Evolutionary conservation across 2,329 filamentous ascomycete species (phyloP).

Genomic region (Colletotrichum lindemuthianum): DNA sequence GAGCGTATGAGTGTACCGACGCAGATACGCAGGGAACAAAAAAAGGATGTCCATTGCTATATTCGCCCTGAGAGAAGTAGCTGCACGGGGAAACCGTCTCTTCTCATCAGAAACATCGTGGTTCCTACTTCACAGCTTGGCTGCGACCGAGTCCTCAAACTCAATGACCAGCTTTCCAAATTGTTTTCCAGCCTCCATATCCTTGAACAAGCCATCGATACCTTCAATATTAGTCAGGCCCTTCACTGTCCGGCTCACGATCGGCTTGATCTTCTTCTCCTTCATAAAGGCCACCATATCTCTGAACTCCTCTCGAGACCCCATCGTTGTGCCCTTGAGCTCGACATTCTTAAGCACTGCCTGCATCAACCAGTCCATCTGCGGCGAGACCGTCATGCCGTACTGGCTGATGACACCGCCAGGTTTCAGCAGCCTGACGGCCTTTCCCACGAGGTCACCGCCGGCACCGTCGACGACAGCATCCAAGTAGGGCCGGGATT

Average conservation of each 20-base stretch:
- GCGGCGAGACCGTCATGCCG: conserved; percentile 88
- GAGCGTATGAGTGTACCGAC: too few species aligned
- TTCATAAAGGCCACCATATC: conserved; percentile 89
- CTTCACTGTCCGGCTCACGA: conserved; percentile 79
- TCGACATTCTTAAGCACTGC: conserved; percentile 91
- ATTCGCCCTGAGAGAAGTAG: too few species aligned
- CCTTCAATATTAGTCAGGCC: conserved; percentile 80
- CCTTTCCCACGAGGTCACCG: conserved; percentile 80
- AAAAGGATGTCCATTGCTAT: too few species aligned
- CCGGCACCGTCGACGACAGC: conserved; percentile 92
- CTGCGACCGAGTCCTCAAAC: conserved; percentile 51
- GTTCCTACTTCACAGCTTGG: too few species aligned
- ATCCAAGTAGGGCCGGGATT: conserved; percentile 76
- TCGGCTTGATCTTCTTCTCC: conserved; percentile 76
- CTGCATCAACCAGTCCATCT: conserved; percentile 86
- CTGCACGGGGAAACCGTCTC: too few species aligned
- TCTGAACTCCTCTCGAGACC: conserved; percentile 86
- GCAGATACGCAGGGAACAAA: too few species aligned
- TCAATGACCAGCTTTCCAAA: conserved; percentile 94
- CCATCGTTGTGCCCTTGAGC: conserved; percentile 88
- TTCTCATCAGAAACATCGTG: too few species aligned
- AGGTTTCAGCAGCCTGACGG: conserved; percentile 74
- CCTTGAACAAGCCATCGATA: conserved; percentile 85
- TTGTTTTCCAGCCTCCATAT: conserved; percentile 86
- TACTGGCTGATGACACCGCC: conserved; percentile 89